Base-by-base conservation (phyloP, 1,284 basidiomycete species). In the Butyriboletus appendiculatus region DNA sequence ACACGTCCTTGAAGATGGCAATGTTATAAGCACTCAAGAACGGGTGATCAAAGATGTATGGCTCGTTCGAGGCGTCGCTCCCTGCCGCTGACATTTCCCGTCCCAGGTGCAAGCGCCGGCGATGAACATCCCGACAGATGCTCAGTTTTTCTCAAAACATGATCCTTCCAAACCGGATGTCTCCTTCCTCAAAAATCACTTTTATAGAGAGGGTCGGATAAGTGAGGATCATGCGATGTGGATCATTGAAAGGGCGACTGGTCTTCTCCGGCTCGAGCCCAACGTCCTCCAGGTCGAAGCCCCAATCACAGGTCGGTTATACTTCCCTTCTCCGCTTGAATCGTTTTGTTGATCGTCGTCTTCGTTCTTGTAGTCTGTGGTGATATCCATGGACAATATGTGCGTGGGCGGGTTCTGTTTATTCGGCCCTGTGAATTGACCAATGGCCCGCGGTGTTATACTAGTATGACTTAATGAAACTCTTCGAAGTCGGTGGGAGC, bases 161-260 rank as follows among this genome's bases (percentile, higher is more conserved):
- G 91, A 95, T 74, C 84, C 83, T 45, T 81, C 86, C 35, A 96
- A 95, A 71, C 94, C 94, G n/a, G 92, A 98, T 74, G 82, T 98
- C 65, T 94, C 93, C 33, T 99, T 96, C 74, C 81, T 99, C 59
- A 99, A 99, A 81, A 98, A 98, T 67, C 96, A 99, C 75, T 98
- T 99, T 70, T 98, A 98, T 73, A 87, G 96, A 51, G 96, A 98
- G 73, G 96, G 96, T 0, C 79, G 94, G 46, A 68, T 97, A 64
- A 94, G 87, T 26, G 94, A 97, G 72, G 92, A 95, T 54, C 92
- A 96, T 73, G 93, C 93, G 16, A 70, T 94, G 52, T 95, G 85
- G 76, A 96, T 96, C 67, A 75, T 97, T 52, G 84, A 89, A 57
- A 88, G 88, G 69, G 79, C 87, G 14, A 90, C 90, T 1, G 88